Percentiles rank a stretch among this genome's conserved stretches.
These are phyloP conservation scores for Zizania palustris DNA, from an alignment of 202 grass and related monocot species.

Conservation along the genomic window DNA sequence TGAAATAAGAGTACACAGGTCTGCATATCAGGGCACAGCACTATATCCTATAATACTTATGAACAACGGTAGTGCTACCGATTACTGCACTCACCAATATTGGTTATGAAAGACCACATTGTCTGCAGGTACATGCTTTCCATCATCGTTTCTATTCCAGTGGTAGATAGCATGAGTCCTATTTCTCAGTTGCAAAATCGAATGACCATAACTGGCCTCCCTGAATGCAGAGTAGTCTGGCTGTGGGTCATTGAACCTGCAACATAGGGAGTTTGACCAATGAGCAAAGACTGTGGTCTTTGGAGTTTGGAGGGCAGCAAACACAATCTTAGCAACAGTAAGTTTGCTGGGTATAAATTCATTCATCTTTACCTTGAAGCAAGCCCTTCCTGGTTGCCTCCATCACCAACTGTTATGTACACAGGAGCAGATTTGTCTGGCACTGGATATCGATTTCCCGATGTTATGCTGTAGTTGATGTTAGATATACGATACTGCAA, in stretches of 20 bases:
- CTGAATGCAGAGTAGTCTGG: conserved; percentile 95
- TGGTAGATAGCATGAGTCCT: conserved; percentile 87
- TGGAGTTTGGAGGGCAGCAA: neutral
- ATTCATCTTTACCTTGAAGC: conserved; percentile 60
- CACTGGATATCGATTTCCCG: conserved; percentile 68
- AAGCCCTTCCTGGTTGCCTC: conserved; percentile 98
- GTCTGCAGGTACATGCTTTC: conserved; percentile 66
- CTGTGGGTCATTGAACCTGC: conserved; percentile 79
- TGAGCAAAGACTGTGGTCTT: neutral
- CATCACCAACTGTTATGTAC: conserved; percentile 92
- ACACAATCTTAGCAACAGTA: neutral
- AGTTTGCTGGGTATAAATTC: neutral
- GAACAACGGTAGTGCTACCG: neutral
- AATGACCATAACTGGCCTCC: conserved; percentile 96
- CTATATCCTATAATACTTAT: no score
- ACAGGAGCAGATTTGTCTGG: conserved; percentile 93
- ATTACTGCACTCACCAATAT: conserved; percentile 62
- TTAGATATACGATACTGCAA: conserved; percentile 95
- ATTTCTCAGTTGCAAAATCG: conserved; percentile 78
- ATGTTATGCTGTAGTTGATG: conserved; percentile 92
- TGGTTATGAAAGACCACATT: conserved; percentile 84
- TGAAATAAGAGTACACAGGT: neutral
- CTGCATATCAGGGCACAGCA: neutral
- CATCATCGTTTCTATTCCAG: conserved; percentile 93
- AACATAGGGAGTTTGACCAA: conserved; percentile 7